Percentiles rank a stretch among this genome's conserved stretches.
Conservation (phyloP, 2,329 filamentous ascomycete species). For the Lachnellula hyalina region DNA sequence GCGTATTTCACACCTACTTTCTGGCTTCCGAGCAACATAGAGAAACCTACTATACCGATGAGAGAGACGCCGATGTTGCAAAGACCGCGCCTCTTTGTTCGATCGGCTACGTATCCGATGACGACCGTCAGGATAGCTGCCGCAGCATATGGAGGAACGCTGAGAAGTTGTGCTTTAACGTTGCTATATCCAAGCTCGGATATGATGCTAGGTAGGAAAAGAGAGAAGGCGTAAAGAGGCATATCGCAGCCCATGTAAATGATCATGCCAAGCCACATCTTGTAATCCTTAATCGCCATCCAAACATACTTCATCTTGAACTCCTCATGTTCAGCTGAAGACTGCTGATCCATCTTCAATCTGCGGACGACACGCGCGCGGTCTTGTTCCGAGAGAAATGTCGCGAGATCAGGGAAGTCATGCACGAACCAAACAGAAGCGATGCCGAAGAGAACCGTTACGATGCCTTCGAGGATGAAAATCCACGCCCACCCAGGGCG, state of each 20-base stretch:
- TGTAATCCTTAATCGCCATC: constrained; percentile 71
- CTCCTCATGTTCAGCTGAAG: constrained; percentile 55
- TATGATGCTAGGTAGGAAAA: constrained; percentile 77
- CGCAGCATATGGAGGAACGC: constrained; percentile 67
- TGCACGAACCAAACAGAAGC: constrained; percentile 16
- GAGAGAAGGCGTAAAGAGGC: constrained; percentile 66
- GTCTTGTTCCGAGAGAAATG: constrained; percentile 63
- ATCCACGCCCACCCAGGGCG: constrained; percentile 59
- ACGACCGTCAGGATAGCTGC: constrained; percentile 62
- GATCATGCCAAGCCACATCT: constrained; percentile 67
- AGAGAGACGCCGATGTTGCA: constrained; percentile 72
- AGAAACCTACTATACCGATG: constrained; percentile 71
- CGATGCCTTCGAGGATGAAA: constrained; percentile 58
- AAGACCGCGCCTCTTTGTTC: constrained; percentile 62
- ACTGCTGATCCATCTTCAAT: constrained; percentile 64
- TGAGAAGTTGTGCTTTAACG: constrained; percentile 63
- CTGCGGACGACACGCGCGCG: constrained; percentile 66
- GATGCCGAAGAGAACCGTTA: constrained; percentile 33
- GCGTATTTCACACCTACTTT: constrained; percentile 68
- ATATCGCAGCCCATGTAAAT: constrained; percentile 73
- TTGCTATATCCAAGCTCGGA: constrained; percentile 44
- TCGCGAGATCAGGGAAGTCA: constrained; percentile 45
- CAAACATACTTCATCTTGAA: constrained; percentile 69
- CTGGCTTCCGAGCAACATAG: constrained; percentile 66
- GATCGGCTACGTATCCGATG: constrained; percentile 70